These are phyloP conservation scores for Xylaria sp. DNA, from an alignment of 2,329 filamentous ascomycete genomes.

Conservation along the genomic window DNA sequence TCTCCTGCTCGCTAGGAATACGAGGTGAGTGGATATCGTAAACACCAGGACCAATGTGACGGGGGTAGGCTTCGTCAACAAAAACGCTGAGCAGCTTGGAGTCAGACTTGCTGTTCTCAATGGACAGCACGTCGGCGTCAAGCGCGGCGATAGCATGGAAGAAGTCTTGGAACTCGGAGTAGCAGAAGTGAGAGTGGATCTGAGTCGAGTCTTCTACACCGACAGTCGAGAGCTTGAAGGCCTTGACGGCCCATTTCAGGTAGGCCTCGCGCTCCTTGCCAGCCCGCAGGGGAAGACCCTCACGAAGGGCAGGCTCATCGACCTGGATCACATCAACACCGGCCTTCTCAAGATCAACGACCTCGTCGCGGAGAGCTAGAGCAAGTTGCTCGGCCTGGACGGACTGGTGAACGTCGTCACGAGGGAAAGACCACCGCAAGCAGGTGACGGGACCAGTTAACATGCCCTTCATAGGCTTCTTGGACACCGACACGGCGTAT, in stretches of 20 bases:
- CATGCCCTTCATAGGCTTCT: conserved; percentile 99
- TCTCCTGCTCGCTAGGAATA: conserved; percentile 97
- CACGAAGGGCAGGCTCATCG: conserved; percentile 98
- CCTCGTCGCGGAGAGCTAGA: conserved; percentile 97
- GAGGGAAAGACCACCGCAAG: conserved; percentile 99
- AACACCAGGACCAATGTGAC: conserved; percentile 98
- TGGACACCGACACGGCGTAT: conserved; percentile 94
- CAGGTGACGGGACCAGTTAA: conserved; percentile 99
- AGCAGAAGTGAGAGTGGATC: conserved; percentile 99
- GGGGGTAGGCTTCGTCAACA: conserved; percentile 94
- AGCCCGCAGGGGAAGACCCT: conserved; percentile 95
- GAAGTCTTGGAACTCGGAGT: conserved; percentile 99
- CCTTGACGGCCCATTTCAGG: conserved; percentile 96
- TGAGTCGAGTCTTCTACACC: conserved; percentile 96
- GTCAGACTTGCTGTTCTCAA: conserved; percentile 99
- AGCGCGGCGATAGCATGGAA: conserved; percentile 99
- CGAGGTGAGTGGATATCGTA: conserved; percentile 99
- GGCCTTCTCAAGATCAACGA: conserved; percentile 95
- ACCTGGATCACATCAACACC: conserved; percentile 99
- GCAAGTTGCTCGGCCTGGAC: conserved; percentile 99
- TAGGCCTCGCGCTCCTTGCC: conserved; percentile 97
- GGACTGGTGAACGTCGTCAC: conserved; percentile 99
- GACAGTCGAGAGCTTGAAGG: conserved; percentile 94
- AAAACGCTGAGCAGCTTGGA: conserved; percentile 99
- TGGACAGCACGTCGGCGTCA: conserved; percentile 97